Base-by-base conservation (phyloP, 805 yeast genomes). In the Suhomyces sp. region DNA sequence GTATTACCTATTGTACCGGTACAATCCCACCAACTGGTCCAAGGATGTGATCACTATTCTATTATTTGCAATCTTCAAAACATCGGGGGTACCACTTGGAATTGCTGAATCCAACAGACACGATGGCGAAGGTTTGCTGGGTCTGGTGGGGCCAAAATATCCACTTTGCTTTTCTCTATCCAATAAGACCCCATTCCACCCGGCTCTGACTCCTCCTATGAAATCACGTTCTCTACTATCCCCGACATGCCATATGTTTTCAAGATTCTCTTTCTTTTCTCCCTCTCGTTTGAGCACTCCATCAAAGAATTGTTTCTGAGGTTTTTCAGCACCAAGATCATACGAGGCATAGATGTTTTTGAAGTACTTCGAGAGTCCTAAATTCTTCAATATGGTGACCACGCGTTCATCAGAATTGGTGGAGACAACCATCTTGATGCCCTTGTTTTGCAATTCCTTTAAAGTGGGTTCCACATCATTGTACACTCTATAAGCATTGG, bases 351-450 rank as follows among this genome's bases (percentile, higher is more conserved):
- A 76, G 4, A 78, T 60, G 31, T 55, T 49, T 9, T 55, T 47
- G 43, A 81, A 68, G 44, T 51, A 76, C 14, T 63, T 35, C 14
- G 47, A 43, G 13, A 81, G 43, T 0, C 68, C 73, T 28, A 83
- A 65, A 44, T 70, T 64, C 19, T 72, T 43, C 18, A 83, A 41
- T 3, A 80, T 54, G 4, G 52, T 48, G 19, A 61, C 51, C n/a
- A 75, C 73, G 11, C 79, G 48, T 2, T 74, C 70, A 54, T 83
- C 90, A 0, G 87, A 79, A 51, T 83, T 83, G 38, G 82, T 75
- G 6, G 77, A 61, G 4, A 77, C 66, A 1, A 76, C 68, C 6
- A 77, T 28, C 1, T 56, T 48, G 1, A 72, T 51, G 4, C 60
- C 66, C 8, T 51, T 46, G 4, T 48, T 43, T 25, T 54, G 33